Percentiles rank a stretch among this genome's conserved stretches.
Evolutionary conservation across 495 filamentous ascomycete species (phyloP).

Genomic region (Parathielavia appendiculata): DNA sequence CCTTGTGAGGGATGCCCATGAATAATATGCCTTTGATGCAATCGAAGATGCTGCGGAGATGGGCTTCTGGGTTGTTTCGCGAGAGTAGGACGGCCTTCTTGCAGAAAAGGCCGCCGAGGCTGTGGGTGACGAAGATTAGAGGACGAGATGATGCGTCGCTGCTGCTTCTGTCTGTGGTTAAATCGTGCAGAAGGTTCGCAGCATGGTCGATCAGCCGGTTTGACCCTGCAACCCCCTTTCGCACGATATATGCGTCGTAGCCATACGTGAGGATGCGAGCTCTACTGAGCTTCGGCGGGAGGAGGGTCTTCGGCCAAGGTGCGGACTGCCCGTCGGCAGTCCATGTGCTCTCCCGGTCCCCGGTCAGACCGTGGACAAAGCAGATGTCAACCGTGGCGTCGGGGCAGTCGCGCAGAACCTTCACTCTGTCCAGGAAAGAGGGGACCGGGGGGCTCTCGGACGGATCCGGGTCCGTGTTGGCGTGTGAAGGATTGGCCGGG

Average conservation of each 20-base stretch:
- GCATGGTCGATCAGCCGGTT: conserved; percentile 26
- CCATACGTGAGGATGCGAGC: conserved; percentile 29
- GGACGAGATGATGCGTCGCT: conserved; percentile 18
- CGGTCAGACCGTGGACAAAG: conserved; percentile 32
- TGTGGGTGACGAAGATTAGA: conserved; percentile 32
- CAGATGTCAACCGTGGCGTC: conserved; percentile 24
- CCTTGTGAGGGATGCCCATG: conserved; percentile 42
- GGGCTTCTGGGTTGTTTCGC: conserved; percentile 17
- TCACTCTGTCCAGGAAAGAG: conserved; percentile 19
- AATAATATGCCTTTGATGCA: conserved; percentile 36
- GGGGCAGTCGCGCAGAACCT: conserved; percentile 18
- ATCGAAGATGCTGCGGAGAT: conserved; percentile 30
- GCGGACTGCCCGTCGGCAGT: conserved; percentile 18
- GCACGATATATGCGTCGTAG: conserved; percentile 28
- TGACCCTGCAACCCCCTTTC: conserved; percentile 7
- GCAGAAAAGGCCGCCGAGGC: conserved; percentile 42
- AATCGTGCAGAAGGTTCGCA: conserved; percentile 21
- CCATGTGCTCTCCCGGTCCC: conserved; percentile 30
- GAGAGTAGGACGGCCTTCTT: conserved; percentile 28
- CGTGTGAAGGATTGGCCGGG: conserved; percentile 8
- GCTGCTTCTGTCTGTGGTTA: conserved; percentile 10
- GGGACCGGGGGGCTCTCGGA: neutral
- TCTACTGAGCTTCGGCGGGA: conserved; percentile 21
- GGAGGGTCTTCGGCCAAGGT: conserved; percentile 29
- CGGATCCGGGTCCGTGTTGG: conserved; percentile 12